These are phyloP conservation scores for Penicillium digitatum DNA, from an alignment of 2,329 filamentous ascomycete genomes.

Conservation along the genomic window DNA sequence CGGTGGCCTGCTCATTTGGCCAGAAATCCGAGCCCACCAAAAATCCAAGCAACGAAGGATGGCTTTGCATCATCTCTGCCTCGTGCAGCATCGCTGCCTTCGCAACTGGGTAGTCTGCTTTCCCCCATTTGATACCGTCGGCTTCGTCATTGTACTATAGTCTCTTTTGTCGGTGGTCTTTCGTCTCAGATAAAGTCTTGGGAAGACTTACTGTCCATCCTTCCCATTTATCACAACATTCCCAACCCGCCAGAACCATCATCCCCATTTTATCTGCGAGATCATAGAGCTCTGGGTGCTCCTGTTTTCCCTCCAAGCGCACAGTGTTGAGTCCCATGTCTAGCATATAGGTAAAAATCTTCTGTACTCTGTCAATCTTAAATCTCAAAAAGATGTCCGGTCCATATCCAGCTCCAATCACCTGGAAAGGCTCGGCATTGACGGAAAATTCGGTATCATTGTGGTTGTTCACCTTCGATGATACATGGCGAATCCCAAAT, in stretches of 20 bases:
- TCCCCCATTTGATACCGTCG: conserved; percentile 46
- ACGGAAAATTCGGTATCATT: conserved; percentile 56
- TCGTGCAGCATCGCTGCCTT: conserved; percentile 57
- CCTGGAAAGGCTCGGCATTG: conserved; percentile 57
- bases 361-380: conserved; percentile 46
- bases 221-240: conserved; percentile 67
- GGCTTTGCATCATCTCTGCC: conserved; percentile 56
- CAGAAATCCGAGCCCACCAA: conserved; percentile 61
- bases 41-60: conserved; percentile 57
- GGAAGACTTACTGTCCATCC: conserved; percentile 46
- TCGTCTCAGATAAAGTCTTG: neutral
- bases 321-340: conserved; percentile 62
- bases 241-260: conserved; percentile 62
- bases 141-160: conserved; percentile 54
- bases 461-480: conserved; percentile 48
- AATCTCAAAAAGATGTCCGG: conserved; percentile 62
- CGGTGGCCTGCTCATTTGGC: conserved; percentile 56
- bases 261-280: conserved; percentile 57
- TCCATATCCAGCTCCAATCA: conserved; percentile 58
- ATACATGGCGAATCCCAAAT: conserved; percentile 56
- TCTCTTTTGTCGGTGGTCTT: neutral
- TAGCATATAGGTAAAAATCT: conserved; percentile 53
- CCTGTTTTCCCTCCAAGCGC: conserved; percentile 61
- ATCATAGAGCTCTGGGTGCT: conserved; percentile 59
- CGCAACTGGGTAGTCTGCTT: conserved; percentile 54